Conservation (phyloP, 768 basidiomycete genomes). For the Phylloporus sp. region DNA sequence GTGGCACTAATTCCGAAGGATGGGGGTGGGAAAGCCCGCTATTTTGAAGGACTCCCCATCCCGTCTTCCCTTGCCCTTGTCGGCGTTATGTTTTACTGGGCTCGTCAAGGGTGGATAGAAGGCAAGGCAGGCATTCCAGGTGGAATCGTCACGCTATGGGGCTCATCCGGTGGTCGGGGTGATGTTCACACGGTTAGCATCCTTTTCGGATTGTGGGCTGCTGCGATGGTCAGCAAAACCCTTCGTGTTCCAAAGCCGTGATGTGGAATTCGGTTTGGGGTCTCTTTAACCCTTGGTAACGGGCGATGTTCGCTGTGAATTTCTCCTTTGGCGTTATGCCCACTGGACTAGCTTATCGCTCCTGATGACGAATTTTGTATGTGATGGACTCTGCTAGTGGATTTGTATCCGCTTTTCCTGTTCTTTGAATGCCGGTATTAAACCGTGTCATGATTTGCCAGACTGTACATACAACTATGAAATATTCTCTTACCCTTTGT, state of each 20-base stretch:
- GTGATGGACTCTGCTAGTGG: conserved; percentile 6
- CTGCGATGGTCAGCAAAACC: conserved; percentile 98
- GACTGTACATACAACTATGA: too few relatives aligned
- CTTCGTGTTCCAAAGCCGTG: conserved; percentile 78
- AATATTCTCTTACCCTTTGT: background rate
- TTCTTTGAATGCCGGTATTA: background rate
- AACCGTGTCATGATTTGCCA: background rate
- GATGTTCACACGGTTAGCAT: conserved; percentile 81
- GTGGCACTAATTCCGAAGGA: conserved; percentile 93
- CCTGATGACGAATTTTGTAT: conserved; percentile 12
- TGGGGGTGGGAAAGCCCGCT: conserved; percentile 78
- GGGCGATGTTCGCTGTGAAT: conserved; percentile 4
- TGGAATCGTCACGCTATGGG: conserved; percentile 75
- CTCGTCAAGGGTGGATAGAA: conserved; percentile 79
- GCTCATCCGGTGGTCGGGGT: conserved; percentile 64
- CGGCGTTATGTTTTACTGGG: conserved; percentile 75
- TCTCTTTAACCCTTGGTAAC: background rate
- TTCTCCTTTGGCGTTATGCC: background rate
- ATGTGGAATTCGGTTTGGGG: conserved; percentile 11
- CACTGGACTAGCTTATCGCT: conserved; percentile 2
- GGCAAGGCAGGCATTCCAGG: conserved; percentile 72
- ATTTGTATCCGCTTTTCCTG: background rate
- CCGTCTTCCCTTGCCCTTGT: conserved; percentile 86
- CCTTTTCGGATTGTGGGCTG: conserved; percentile 84
- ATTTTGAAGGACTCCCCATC: conserved; percentile 98